Evolutionary conservation across 306 rosid species (phyloP).

Genomic region (Lupinus albus): DNA sequence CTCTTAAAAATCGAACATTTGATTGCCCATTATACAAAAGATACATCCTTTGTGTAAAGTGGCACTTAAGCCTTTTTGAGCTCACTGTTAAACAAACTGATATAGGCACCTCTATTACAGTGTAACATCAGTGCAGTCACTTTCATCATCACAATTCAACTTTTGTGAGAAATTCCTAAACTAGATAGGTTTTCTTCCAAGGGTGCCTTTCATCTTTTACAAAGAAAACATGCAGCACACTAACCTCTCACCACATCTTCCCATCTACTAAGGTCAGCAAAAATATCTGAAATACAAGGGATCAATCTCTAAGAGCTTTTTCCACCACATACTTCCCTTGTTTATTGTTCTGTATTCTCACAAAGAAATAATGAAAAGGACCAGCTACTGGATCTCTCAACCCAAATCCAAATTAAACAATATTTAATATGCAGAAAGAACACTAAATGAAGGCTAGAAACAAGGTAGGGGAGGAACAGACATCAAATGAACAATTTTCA

Average conservation of each 20-base stretch:
- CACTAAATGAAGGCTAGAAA: not conserved
- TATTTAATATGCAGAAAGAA: not conserved
- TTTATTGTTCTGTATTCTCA: not conserved
- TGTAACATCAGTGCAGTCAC: conserved; percentile 34
- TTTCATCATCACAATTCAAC: conserved; percentile 34
- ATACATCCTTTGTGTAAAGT: conserved; percentile 30
- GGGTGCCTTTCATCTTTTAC: conserved; percentile 42
- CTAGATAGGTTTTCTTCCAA: conserved; percentile 23
- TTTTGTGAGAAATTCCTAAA: conserved; percentile 35
- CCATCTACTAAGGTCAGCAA: conserved; percentile 48
- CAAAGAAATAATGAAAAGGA: not conserved
- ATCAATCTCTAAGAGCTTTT: not conserved
- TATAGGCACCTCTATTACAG: conserved; percentile 25
- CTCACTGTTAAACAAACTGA: too few species aligned
- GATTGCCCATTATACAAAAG: too few species aligned
- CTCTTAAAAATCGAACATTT: too few species aligned
- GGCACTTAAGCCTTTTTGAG: not conserved
- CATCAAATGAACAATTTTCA: conserved; percentile 37
- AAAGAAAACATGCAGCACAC: conserved; percentile 41
- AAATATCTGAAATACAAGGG: conserved; percentile 45
- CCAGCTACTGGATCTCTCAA: not conserved
- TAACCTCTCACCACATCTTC: conserved; percentile 37
- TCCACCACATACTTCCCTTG: too few species aligned
- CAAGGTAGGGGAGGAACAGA: not conserved
- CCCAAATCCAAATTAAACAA: not conserved